Evolutionary conservation across 805 yeast genomes (phyloP), one percentile per base, ranked within the genome.

Genomic region (Candida peoriensis): DNA sequence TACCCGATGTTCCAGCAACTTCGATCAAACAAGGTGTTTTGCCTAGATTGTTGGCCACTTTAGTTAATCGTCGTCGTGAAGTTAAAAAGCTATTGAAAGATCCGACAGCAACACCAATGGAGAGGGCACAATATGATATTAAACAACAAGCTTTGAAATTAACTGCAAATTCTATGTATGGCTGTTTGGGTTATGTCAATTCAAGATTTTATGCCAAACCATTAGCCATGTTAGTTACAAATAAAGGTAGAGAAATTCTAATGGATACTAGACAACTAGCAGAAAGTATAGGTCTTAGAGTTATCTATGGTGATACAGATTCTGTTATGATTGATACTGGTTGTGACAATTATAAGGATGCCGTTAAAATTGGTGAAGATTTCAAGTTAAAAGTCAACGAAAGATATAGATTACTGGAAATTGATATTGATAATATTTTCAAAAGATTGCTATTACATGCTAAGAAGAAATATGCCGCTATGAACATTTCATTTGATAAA

Each of bases 161-260:
- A 55, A 94, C 98, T 3, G 98, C 98, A 20, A 93, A 93, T 61
- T 93, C 98, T n/a, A 90, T 93, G 97, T 93, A 93, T 63, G 98
- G 98, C 55, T 93, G 97, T 73, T 72, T 93, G 50, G 98, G 98
- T 47, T 89, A 80, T 58, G 83, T 82, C 6, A 74, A 82, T 50
- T 87, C 97, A 16, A 74, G 98, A 52, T 93, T 93, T 59, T 90
- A 89, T 54, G 98, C 98, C 10, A 82, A 85, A 53, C 96, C 97
- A 1, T 68, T 93, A 48, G 98, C 98, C 5, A 86, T 86, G 89
- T 68, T 93, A 51, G 95, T 88, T 38, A 93, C 98, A 3, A 82
- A 79, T 49, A 86, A 89, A 59, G 98, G 98, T 52, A 76, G 98
- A 64, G 97, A 93, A 58, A 87, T 89, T 57, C 72, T 93, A 52